Evolutionary conservation across 192 early-diverging fungal genomes (phyloP).

Genomic region (Gigaspora rosea): DNA sequence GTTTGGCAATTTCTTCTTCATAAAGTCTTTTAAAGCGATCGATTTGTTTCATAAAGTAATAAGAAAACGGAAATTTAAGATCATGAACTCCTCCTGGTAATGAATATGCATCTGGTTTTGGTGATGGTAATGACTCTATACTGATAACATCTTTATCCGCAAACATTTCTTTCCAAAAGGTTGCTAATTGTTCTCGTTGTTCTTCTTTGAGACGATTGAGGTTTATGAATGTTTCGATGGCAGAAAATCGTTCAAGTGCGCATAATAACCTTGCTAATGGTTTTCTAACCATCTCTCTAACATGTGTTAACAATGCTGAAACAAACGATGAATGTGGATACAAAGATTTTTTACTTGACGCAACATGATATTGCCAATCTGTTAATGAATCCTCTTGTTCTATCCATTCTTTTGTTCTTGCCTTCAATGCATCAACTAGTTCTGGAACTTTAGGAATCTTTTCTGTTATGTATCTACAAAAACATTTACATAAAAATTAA

Average conservation of each 20-base stretch:
- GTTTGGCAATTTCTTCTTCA: background rate
- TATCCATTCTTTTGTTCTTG: conserved; percentile 11
- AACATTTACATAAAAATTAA: background rate
- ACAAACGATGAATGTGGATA: conserved; percentile 21
- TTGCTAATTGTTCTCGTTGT: background rate
- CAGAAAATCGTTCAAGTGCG: conserved; percentile 17
- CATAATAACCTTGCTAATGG: conserved; percentile 22
- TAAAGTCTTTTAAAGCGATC: conserved; percentile 23
- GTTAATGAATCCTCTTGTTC: background rate
- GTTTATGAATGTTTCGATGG: background rate
- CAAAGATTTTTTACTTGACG: conserved; percentile 8
- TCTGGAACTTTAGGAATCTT: background rate
- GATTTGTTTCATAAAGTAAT: conserved; percentile 33
- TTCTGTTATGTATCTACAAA: background rate
- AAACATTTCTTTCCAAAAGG: conserved; percentile 28
- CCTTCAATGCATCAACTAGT: conserved; percentile 10
- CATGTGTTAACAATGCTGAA: conserved; percentile 7
- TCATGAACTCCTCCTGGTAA: background rate
- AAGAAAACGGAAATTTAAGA: conserved; percentile 27
- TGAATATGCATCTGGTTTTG: conserved; percentile 19
- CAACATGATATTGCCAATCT: conserved; percentile 29
- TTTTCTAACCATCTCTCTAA: conserved; percentile 3
- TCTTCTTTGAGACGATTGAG: background rate
- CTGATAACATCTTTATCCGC: conserved; percentile 19
- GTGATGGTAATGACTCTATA: background rate